Percentiles rank a stretch among this genome's conserved stretches.
These are phyloP conservation scores for Leptographium wingfieldii DNA, from an alignment of 2,329 filamentous ascomycete species.

Conservation along the genomic window DNA sequence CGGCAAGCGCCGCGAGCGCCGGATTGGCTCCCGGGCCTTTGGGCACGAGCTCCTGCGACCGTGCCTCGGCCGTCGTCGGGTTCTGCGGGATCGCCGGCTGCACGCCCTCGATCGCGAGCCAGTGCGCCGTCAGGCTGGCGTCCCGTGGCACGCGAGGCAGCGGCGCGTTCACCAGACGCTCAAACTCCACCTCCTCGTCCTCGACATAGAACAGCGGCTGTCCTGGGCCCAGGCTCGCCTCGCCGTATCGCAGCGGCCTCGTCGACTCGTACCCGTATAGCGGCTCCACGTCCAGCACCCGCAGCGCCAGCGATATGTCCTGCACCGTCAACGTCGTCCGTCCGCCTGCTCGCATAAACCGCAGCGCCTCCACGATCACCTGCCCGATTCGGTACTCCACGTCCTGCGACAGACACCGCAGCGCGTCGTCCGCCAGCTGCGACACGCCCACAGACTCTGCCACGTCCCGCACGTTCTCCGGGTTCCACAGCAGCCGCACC, in stretches of 20 bases:
- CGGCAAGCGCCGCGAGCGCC: slow-evolving; percentile 68
- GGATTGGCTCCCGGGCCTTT: slow-evolving; percentile 85
- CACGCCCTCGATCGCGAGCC: slow-evolving; percentile 94
- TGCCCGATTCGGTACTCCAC: slow-evolving; percentile 92
- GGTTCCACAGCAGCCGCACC: slow-evolving; percentile 67
- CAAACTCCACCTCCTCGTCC: slow-evolving; percentile 96
- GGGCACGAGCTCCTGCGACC: slow-evolving; percentile 72
- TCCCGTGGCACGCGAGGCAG: slow-evolving; percentile 90
- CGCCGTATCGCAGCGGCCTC: slow-evolving; percentile 77
- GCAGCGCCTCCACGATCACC: slow-evolving; percentile 84
- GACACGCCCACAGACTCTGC: slow-evolving; percentile 89
- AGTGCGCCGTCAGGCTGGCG: slow-evolving; percentile 88
- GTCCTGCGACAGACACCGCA: slow-evolving; percentile 79
- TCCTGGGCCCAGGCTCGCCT: slow-evolving; percentile 83
- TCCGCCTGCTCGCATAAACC: slow-evolving; percentile 87
- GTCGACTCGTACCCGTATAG: slow-evolving; percentile 94
- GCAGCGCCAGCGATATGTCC: slow-evolving; percentile 77
- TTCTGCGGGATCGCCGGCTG: slow-evolving; percentile 96
- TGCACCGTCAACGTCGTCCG: slow-evolving; percentile 80
- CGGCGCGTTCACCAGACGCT: slow-evolving; percentile 95
- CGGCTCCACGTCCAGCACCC: slow-evolving; percentile 82
- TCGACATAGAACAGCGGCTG: slow-evolving; percentile 96
- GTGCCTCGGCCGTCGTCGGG: slow-evolving; percentile 72
- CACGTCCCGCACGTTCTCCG: slow-evolving; percentile 89
- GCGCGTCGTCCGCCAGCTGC: slow-evolving; percentile 69